Evolutionary conservation across 139 green algal species (phyloP).

Genomic region (Volvox reticuliferus): DNA sequence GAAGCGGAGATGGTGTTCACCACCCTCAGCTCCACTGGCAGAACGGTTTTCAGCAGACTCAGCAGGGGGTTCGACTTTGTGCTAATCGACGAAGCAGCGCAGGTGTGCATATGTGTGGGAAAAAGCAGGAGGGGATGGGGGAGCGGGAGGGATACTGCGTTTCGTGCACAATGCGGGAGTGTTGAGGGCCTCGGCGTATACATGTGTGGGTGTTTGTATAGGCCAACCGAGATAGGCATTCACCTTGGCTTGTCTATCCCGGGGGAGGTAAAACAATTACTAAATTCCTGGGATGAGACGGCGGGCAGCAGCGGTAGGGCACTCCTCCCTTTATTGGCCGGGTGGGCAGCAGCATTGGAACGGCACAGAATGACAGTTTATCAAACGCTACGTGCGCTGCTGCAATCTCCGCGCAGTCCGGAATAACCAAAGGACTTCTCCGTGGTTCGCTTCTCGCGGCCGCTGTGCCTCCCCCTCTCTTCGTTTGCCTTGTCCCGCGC

Average conservation of each 20-base stretch:
- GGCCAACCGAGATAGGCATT: too few relatives aligned
- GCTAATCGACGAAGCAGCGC: constrained; percentile 95
- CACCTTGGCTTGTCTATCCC: too few relatives aligned
- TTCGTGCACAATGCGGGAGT: background rate
- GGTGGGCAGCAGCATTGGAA: too few relatives aligned
- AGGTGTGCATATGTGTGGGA: constrained; percentile 44
- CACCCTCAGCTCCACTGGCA: constrained; percentile 82
- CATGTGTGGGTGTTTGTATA: background rate
- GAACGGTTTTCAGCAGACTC: constrained; percentile 57
- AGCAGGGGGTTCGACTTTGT: constrained; percentile 72
- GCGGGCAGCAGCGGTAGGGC: too few relatives aligned
- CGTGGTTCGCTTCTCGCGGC: background rate
- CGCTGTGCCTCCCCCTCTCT: background rate
- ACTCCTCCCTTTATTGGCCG: too few relatives aligned
- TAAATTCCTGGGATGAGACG: too few relatives aligned
- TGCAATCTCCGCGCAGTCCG: too few relatives aligned
- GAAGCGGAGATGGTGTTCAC: constrained; percentile 91
- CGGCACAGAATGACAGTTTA: too few relatives aligned
- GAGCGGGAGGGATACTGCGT: background rate
- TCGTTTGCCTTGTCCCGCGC: background rate
- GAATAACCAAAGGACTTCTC: too few relatives aligned
- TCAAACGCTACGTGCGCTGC: too few relatives aligned
- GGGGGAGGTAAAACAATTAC: too few relatives aligned
- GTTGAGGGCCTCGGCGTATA: background rate
- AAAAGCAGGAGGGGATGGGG: background rate